These are phyloP conservation scores for Calonectria fujianensis DNA, from an alignment of 2,329 filamentous ascomycete species.

Conservation along the genomic window DNA sequence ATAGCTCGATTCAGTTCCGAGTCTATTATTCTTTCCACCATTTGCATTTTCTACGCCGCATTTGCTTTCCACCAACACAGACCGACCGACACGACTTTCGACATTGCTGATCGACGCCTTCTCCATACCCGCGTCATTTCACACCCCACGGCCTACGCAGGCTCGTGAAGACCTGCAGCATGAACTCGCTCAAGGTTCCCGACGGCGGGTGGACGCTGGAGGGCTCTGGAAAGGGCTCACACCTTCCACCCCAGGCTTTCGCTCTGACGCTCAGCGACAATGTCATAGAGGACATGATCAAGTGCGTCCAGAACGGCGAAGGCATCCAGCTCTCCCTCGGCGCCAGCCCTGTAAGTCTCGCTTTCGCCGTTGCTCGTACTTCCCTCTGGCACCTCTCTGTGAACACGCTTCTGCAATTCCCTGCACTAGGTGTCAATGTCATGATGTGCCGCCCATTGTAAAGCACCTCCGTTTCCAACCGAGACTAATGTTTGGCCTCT, in stretches of 20 bases:
- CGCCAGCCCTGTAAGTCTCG: constrained; percentile 73
- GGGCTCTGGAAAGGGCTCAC: constrained; percentile 65
- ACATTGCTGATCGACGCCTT: constrained; percentile 51
- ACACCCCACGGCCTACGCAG: constrained; percentile 52
- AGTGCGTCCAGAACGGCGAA: constrained; percentile 74
- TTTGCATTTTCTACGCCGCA: constrained; percentile 22
- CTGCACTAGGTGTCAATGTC: not conserved
- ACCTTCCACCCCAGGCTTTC: constrained; percentile 73
- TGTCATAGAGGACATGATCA: constrained; percentile 78
- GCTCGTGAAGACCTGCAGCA: constrained; percentile 59
- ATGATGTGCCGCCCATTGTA: not conserved
- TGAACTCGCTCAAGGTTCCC: constrained; percentile 74
- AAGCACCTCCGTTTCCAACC: not conserved
- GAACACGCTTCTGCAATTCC: not conserved
- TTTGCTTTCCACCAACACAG: constrained; percentile 34
- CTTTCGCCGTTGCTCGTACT: not conserved
- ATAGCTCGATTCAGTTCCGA: constrained; percentile 33
- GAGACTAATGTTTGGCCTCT: constrained; percentile 44
- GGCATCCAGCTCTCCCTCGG: constrained; percentile 75
- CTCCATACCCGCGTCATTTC: constrained; percentile 55
- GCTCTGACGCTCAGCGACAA: constrained; percentile 74
- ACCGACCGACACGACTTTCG: constrained; percentile 39
- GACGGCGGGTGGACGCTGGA: constrained; percentile 75
- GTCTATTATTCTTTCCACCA: constrained; percentile 20
- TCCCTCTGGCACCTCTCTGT: not conserved